phyloP scores from a whole-genome alignment of 805 yeast genomes.

The Kurtzmaniella fragi region DNA sequence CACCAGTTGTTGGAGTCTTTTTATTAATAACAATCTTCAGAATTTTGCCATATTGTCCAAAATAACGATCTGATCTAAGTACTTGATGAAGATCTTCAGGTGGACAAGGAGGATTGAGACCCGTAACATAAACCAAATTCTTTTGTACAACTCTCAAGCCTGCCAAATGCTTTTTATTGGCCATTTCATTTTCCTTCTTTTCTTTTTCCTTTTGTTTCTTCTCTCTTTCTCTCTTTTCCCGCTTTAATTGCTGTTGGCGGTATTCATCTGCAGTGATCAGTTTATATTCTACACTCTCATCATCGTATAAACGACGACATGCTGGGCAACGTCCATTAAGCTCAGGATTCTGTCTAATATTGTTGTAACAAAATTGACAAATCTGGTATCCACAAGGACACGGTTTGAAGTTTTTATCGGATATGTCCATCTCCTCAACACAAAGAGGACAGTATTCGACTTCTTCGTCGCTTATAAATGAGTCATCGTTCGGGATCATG shows the following conservation, averaged over 20 bases:
- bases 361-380: conserved; percentile 97
- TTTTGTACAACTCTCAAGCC: conserved; percentile 98
- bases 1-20: conserved; percentile 40
- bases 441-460: conserved; percentile 87
- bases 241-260: conserved; percentile 75
- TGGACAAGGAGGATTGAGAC: conserved; percentile 79
- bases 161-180: conserved; percentile 81
- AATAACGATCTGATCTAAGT: conserved; percentile 83
- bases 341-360: conserved; percentile 92
- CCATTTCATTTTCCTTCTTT: conserved; percentile 82
- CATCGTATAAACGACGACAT: conserved; percentile 91
- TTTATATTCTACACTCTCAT: conserved; percentile 85
- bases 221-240: conserved; percentile 75
- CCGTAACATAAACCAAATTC: conserved; percentile 93
- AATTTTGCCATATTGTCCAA: conserved; percentile 98
- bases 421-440: conserved; percentile 95
- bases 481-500: conserved; percentile 40
- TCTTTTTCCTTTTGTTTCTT: conserved; percentile 86
- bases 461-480: conserved; percentile 72
- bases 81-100: conserved; percentile 80
- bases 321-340: conserved; percentile 96
- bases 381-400: conserved; percentile 99
- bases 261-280: conserved; percentile 81
- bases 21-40: conserved; percentile 90
- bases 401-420: conserved; percentile 96